These are phyloP conservation scores for Clavaria fumosa DNA, from an alignment of 768 basidiomycete genomes.

Conservation along the genomic window DNA sequence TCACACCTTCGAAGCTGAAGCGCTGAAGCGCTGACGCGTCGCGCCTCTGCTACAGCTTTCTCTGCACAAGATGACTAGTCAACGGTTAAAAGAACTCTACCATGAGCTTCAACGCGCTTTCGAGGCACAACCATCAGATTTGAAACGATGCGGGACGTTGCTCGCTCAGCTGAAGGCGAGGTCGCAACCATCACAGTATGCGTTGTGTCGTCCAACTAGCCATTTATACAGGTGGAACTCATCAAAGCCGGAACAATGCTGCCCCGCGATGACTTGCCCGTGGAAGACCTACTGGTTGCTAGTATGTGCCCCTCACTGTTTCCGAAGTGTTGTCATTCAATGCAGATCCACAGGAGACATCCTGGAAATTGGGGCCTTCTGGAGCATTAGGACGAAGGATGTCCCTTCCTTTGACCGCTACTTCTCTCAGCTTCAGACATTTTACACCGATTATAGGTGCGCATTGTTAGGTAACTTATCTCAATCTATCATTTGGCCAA, in stretches of 20 bases:
- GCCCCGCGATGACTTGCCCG: constrained; percentile 47
- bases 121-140: constrained; percentile 45
- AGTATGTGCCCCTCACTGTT: constrained; percentile 31
- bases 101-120: constrained; percentile 55
- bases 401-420: constrained; percentile 92
- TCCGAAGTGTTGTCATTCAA: background rate
- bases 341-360: constrained; percentile 56
- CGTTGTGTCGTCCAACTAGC: background rate
- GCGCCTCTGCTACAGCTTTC: constrained; percentile 18
- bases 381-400: constrained; percentile 79
- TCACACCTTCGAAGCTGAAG: constrained; percentile 10
- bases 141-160: constrained; percentile 46
- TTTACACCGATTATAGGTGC: constrained; percentile 76
- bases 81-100: constrained; percentile 45
- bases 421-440: constrained; percentile 79
- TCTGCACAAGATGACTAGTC: constrained; percentile 28
- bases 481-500: constrained; percentile 1
- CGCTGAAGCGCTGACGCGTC: constrained; percentile 38
- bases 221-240: constrained; percentile 43
- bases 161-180: constrained; percentile 64
- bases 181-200: background rate
- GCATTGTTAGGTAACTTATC: constrained; percentile 7
- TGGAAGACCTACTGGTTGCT: constrained; percentile 55
- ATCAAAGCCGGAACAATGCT: constrained; percentile 64
- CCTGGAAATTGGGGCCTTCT: constrained; percentile 90